Base-by-base conservation (phyloP, 208 protist genomes). In the Herpetomonas muscarum region DNA sequence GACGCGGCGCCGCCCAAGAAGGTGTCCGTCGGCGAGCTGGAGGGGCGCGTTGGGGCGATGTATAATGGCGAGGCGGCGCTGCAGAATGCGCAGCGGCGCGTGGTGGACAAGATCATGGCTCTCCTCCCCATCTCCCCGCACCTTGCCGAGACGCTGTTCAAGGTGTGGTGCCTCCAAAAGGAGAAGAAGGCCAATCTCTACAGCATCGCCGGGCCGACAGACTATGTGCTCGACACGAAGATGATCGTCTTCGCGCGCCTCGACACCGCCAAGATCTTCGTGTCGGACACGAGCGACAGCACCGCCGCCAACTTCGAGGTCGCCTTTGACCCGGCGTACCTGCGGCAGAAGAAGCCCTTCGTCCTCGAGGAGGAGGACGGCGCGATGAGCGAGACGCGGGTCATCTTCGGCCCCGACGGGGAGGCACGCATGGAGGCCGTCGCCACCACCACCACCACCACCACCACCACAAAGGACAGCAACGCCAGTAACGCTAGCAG, bases 141-240 rank as follows among this genome's bases (percentile, higher is more conserved):
- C 48, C 67, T 93, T 10, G 76, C 79, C 0, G 67, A 87, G 50
- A 73, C 49, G n/a, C 58, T 90, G 22, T 85, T 77, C 61, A 64
- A 82, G 15, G 70, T 72, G n/a, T 93, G 80, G 79, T 48, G 73
- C 31, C 49, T 78, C 44, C 86, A 93, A 46, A 54, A 61, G 34
- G 56, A 72, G 10, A 65, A 76, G 44, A 54, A 78, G 50, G 60
- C 56, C n/a, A 87, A 90, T 50, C 49, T 89, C 17, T 74, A 78
- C 50, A 66, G 61, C 55, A 73, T 90, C 51, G 79, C 82, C 15
- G 70, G 63, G 0, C 70, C 79, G 5, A 64, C 57, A 2, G 86
- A 93, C 57, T 83, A 82, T 57, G 68, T 93, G 26, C 39, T 93
- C 2, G 64, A 66, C 46, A 65, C 72, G 19, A 70, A 85, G 49